A percentile compares a stretch with the other conserved stretches of the same genome.
Conservation (phyloP, 2,329 filamentous ascomycete genomes). For the Venturia oleaginea region DNA sequence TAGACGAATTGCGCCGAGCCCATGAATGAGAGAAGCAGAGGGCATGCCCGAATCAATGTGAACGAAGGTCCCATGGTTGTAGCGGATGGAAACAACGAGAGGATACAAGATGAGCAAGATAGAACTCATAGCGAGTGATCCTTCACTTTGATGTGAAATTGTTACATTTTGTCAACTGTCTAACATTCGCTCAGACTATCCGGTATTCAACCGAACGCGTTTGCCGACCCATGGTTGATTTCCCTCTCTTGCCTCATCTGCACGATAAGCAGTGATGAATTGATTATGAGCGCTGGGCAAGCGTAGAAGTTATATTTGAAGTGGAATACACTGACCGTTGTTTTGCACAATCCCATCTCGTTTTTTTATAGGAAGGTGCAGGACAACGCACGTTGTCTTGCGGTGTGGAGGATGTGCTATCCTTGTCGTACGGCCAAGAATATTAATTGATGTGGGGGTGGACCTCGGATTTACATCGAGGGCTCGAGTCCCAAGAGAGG, state of each 20-base stretch:
- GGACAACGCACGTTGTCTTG: background rate
- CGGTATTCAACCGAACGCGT: too few species aligned
- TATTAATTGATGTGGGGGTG: background rate
- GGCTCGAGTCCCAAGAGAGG: background rate
- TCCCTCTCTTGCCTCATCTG: background rate
- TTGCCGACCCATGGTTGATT: background rate
- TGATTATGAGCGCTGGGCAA: background rate
- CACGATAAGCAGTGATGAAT: background rate
- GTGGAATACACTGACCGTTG: background rate
- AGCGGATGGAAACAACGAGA: background rate
- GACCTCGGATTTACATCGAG: background rate
- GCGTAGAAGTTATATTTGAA: background rate
- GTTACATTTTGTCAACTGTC: background rate
- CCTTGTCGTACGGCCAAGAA: background rate
- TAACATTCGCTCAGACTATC: background rate
- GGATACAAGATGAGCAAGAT: background rate
- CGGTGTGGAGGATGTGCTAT: background rate
- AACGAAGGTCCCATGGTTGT: background rate
- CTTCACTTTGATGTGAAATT: background rate
- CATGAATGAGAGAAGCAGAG: background rate
- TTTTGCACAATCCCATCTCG: background rate
- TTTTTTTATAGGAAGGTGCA: background rate
- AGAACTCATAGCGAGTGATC: background rate
- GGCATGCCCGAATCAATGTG: background rate
- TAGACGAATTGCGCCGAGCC: background rate